Evolutionary conservation across 164 flowering plant genomes (phyloP), one percentile per base, ranked within the genome.

Genomic region (Dillenia suffruticosa): DNA sequence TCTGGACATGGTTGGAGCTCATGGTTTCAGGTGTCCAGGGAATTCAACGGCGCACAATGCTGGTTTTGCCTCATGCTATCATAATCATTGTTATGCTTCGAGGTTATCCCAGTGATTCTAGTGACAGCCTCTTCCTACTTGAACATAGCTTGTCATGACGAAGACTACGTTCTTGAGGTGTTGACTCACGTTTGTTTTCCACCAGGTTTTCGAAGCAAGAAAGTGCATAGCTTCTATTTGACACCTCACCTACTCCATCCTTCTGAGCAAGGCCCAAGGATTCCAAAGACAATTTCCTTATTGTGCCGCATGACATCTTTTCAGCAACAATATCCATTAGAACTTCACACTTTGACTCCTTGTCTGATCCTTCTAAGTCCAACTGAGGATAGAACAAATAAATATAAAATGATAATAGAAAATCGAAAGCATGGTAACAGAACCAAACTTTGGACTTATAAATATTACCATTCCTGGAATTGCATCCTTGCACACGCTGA

Each of bases 271-370:
- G 63, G 49, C 61, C 64, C 8, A 66, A 62, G 43, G 55, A 63
- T 17, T 72, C 80, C 46, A 79, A 59, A 13, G 79, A 74, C 53
- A 79, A 49, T 68, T 79, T 82, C 56, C 51, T 43, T 54, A 71
- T 66, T 15, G 60, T 57, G 47, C 71, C 61, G 54, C 10, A 48
- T 2, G 51, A 44, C 54, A 67, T 77, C 17, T 59, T 62, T n/a
- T 60, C 24, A 54, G 49, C 56, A 15, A n/a, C 40, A 51, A 24
- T 61, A 12, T 45, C 16, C 32, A 56, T 71, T 14, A 15, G 46
- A 24, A 54, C 65, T 44, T 56, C 73, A 56, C 49, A n/a, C 52
- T 60, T 69, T 24, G 65, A 14, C 17, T 22, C 74, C 44, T 26
- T 26, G 3, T 63, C 68, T 43, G 54, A 51, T 59, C 54, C 68